Percentiles rank a stretch among this genome's conserved stretches.
Evolutionary conservation across 2,329 filamentous ascomycete species (phyloP).

Genomic region (Diaporthe vexans): DNA sequence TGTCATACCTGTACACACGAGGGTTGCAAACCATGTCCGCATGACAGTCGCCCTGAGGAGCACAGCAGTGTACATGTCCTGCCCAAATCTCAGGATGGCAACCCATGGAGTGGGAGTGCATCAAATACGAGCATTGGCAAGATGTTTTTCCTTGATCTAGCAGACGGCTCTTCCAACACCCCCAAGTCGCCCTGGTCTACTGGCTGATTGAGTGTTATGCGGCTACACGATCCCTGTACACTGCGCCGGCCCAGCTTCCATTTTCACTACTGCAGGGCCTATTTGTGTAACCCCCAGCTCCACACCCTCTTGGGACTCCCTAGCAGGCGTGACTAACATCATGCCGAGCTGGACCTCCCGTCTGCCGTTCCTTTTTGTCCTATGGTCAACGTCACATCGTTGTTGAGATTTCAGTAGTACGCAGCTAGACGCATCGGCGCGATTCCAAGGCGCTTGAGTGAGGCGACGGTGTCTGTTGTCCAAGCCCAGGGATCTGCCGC

Average conservation of each 20-base stretch:
- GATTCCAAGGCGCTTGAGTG: background rate
- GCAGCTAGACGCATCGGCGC: background rate
- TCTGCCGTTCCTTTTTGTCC: background rate
- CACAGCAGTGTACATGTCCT: background rate
- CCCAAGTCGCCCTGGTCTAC: background rate
- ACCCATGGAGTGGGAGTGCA: background rate
- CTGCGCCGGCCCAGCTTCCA: conserved; percentile 1
- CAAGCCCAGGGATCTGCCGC: background rate
- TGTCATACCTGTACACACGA: background rate
- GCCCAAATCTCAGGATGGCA: background rate
- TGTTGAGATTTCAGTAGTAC: conserved; percentile 4
- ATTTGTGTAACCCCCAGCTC: background rate
- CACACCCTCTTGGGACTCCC: background rate
- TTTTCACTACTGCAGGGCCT: conserved; percentile 9
- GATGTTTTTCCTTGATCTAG: background rate
- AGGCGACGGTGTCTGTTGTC: background rate
- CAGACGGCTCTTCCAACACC: background rate
- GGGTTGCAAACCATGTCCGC: background rate
- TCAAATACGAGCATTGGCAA: conserved; percentile 25
- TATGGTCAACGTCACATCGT: conserved; percentile 10
- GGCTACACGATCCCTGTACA: background rate
- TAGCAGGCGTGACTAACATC: background rate
- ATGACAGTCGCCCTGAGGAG: background rate
- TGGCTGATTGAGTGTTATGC: background rate
- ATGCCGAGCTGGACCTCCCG: conserved; percentile 15